phyloP scores from a whole-genome alignment of 1,139 yeast genomes.

The Lipomyces yarrowii region DNA sequence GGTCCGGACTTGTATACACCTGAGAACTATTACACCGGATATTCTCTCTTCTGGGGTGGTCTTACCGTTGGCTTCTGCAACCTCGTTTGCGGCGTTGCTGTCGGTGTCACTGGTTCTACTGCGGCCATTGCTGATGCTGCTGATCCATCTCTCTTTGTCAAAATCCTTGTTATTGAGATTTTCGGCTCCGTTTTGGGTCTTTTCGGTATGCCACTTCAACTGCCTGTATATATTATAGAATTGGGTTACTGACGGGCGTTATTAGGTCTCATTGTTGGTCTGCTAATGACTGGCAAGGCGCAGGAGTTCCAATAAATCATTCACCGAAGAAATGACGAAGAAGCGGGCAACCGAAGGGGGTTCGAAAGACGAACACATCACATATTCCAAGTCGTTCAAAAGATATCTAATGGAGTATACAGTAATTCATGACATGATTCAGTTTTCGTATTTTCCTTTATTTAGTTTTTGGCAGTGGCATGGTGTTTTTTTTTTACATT shows the following conservation, averaged over 20 bases:
- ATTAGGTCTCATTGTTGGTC: conserved; percentile 84
- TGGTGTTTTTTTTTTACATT: conserved; percentile 25
- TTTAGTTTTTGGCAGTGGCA: conserved; percentile 23
- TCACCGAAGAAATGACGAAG: not conserved
- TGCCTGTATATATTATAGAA: not conserved
- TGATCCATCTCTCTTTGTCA: conserved; percentile 90
- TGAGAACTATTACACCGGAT: conserved; percentile 87
- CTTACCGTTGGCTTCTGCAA: conserved; percentile 92
- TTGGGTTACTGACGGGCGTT: not conserved
- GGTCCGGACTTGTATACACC: conserved; percentile 65
- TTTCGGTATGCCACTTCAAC: conserved; percentile 49
- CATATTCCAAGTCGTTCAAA: conserved; percentile 5
- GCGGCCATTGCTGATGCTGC: conserved; percentile 99
- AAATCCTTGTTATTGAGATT: conserved; percentile 94
- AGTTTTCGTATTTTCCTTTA: conserved; percentile 10
- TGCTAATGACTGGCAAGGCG: conserved; percentile 96
- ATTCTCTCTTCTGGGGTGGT: conserved; percentile 97
- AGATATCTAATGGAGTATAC: conserved; percentile 12
- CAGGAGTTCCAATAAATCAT: conserved; percentile 58
- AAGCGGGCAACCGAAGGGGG: not conserved
- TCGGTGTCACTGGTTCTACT: conserved; percentile 96
- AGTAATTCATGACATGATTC: conserved; percentile 10
- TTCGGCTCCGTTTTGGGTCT: conserved; percentile 95
- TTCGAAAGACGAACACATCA: conserved; percentile 10
- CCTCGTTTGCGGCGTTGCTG: conserved; percentile 95